Evolutionary conservation across 2,329 filamentous ascomycete genomes (phyloP), one percentile per base, ranked within the genome.

Genomic region (Hypoxylon sp.): DNA sequence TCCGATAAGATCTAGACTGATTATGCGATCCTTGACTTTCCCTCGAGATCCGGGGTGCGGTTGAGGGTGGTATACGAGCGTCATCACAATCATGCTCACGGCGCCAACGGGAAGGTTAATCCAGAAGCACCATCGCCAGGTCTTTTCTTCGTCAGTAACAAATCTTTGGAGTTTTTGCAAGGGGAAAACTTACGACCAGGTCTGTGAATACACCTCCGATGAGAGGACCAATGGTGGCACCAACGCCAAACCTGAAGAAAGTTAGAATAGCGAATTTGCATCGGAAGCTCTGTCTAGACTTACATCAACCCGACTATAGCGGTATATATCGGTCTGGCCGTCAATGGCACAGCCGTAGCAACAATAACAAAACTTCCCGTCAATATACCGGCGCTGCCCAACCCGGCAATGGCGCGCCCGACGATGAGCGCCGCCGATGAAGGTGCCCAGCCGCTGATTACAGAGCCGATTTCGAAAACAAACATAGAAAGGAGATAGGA

Each of bases 51-150:
- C 51, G 9, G 13, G 23, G 35, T 46, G 50, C 8, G 53, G 61
- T 20, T 44, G 59, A 3, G 69, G 66, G 15, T 61, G 59, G 41
- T 67, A 67, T 9, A 67, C 65, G 9, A 69, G 32, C 21, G 65
- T 38, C 59, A 71, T 65, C 2, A 63, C 62, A 13, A 59, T 45
- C 7, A 67, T 61, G 2, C 70, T 69, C 15, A 68, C 62, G n/a
- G 61, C 71, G 8, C 71, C 71, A 17, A 74, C 60, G 2, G 72
- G 73, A 3, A 75, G 62, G 51, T 75, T 75, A 57, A 75, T 69
- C 53, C 69, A 75, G 57, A 75, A 75, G 53, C 71, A 74, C 72
- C 71, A 74, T 35, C 72, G 63, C 72, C 72, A 74, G 2, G 70
- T 70, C 67, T 69, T 15, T 25, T 9, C n/a, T n/a, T n/a, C n/a